Evolutionary conservation across 1,284 basidiomycete genomes (phyloP).

Genomic region (Hymenochaete sp.): DNA sequence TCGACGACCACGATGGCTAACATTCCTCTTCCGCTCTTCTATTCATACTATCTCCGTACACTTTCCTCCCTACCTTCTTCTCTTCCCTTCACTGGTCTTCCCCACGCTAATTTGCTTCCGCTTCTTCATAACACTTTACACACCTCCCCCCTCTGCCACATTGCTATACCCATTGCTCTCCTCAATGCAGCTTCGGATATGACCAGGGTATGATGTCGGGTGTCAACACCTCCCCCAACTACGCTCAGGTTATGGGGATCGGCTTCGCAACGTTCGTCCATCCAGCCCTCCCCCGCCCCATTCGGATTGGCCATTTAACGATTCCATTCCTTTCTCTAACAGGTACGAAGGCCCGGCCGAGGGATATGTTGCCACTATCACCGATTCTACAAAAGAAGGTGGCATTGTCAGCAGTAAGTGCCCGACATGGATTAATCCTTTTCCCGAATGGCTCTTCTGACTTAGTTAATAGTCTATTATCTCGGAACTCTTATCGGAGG

Average conservation of each 20-base stretch:
- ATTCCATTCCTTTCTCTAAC: constrained; percentile 6
- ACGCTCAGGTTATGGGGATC: constrained; percentile 36
- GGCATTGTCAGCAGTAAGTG: constrained; percentile 41
- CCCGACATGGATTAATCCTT: no score
- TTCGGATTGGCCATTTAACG: background rate
- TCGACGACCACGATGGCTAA: background rate
- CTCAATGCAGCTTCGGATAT: constrained; percentile 38
- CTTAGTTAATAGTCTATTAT: constrained; percentile 30
- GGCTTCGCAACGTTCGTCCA: constrained; percentile 31
- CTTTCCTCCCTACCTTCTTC: background rate
- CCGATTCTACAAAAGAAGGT: constrained; percentile 41
- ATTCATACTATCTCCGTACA: background rate
- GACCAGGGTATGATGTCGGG: constrained; percentile 52
- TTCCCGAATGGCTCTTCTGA: background rate
- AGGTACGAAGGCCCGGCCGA: constrained; percentile 35
- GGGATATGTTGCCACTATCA: constrained; percentile 41
- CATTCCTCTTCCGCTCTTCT: background rate
- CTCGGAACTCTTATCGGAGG: constrained; percentile 42
- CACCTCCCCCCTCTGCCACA: background rate
- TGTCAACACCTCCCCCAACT: constrained; percentile 42
- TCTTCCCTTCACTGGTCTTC: background rate
- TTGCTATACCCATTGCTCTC: background rate
- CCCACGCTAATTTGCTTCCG: no score
- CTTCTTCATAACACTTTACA: no score
- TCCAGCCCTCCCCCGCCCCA: background rate